A percentile compares a stretch with the other conserved stretches of the same genome.
phyloP scores from a whole-genome alignment of 768 basidiomycete species.

The Trametes coccinea region DNA sequence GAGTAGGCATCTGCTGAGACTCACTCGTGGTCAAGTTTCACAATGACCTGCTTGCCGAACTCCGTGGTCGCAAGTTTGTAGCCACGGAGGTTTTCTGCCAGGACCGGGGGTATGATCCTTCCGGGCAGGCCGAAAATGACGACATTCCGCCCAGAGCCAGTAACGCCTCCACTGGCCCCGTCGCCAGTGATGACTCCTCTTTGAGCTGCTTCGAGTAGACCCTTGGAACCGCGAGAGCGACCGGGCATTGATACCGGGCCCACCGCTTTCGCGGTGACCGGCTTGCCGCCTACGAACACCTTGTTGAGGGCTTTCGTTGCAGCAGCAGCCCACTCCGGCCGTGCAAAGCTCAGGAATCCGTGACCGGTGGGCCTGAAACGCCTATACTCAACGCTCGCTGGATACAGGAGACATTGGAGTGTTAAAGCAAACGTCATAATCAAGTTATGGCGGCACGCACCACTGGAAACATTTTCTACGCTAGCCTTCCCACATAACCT shows the following conservation, averaged over 20 bases:
- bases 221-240: conserved; percentile 41
- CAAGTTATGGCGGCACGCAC: conserved; percentile 20
- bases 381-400: conserved; percentile 62
- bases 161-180: conserved; percentile 54
- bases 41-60: conserved; percentile 44
- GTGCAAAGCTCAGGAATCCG: conserved; percentile 57
- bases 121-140: conserved; percentile 64
- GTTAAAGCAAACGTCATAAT: no score
- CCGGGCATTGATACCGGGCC: conserved; percentile 21
- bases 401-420: background rate
- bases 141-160: conserved; percentile 53
- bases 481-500: conserved; percentile 38
- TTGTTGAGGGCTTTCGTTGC: conserved; percentile 46
- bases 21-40: conserved; percentile 49
- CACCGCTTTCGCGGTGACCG: conserved; percentile 39
- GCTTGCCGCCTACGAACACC: conserved; percentile 47
- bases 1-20: conserved; percentile 23
- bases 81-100: conserved; percentile 44
- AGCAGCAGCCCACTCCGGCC: conserved; percentile 43
- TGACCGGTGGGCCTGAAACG: conserved; percentile 60
- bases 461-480: conserved; percentile 28
- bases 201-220: conserved; percentile 40
- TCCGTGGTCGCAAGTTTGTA: conserved; percentile 44
- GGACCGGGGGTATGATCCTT: conserved; percentile 35
- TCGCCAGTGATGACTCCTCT: conserved; percentile 39